A percentile compares a stretch with the other conserved stretches of the same genome.
Conservation (phyloP, 768 basidiomycete genomes). For the Daedalea quercina region DNA sequence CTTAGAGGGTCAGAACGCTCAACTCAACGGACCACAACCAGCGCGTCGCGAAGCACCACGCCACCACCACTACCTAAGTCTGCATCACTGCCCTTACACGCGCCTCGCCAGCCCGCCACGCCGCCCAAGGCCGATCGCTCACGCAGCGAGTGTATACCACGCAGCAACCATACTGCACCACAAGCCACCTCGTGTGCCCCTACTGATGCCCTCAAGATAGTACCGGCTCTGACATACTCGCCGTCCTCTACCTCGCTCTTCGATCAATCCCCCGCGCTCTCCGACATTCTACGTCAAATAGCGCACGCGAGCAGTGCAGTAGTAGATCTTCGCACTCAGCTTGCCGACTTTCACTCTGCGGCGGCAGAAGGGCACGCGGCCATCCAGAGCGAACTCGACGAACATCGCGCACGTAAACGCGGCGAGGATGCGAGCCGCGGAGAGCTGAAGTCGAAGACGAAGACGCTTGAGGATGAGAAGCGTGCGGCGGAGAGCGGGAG, state of each 20-base stretch:
- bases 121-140: constrained; percentile 18
- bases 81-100: constrained; percentile 70
- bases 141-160: neutral
- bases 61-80: constrained; percentile 84
- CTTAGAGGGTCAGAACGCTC: constrained; percentile 24
- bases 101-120: constrained; percentile 35
- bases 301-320: constrained; percentile 52
- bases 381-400: constrained; percentile 70
- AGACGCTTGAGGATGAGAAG: constrained; percentile 80
- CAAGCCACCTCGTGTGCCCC: constrained; percentile 9
- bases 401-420: constrained; percentile 66
- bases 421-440: constrained; percentile 74
- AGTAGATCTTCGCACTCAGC: constrained; percentile 62
- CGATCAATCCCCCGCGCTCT: constrained; percentile 65
- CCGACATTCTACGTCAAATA: constrained; percentile 74
- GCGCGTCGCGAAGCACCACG: constrained; percentile 55
- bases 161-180: constrained; percentile 10
- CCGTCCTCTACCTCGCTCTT: constrained; percentile 29
- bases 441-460: constrained; percentile 80
- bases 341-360: constrained; percentile 50
- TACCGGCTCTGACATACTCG: constrained; percentile 20
- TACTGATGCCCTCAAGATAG: constrained; percentile 11
- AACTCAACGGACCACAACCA: constrained; percentile 35
- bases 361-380: constrained; percentile 54
- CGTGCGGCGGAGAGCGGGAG: constrained; percentile 74